Evolutionary conservation across 2,329 filamentous ascomycete species (phyloP).

Genomic region (Penicillium hordei): DNA sequence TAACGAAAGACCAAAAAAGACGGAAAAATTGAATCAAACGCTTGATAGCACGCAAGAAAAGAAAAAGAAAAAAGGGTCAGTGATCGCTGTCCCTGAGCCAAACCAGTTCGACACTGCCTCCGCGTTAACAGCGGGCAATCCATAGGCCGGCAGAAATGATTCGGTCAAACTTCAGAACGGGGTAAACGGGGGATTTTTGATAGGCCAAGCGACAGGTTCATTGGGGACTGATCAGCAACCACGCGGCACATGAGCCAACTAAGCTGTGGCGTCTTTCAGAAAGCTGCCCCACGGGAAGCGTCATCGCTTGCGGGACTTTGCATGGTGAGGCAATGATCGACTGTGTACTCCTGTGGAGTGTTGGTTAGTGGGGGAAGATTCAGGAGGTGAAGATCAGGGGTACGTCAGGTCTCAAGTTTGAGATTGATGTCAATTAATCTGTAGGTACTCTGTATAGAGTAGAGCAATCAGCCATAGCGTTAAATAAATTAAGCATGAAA

Average conservation of each 20-base stretch:
- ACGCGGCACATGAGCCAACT: conserved; percentile 26
- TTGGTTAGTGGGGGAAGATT: conserved; percentile 8
- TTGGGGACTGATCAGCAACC: conserved; percentile 23
- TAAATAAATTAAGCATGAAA: conserved; percentile 7
- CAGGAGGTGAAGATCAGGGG: conserved; percentile 14
- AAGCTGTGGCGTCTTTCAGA: conserved; percentile 15
- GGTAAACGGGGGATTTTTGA: conserved; percentile 13
- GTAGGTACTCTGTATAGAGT: neutral
- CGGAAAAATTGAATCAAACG: neutral
- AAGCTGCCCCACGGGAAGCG: conserved; percentile 25
- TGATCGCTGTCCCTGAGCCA: conserved; percentile 13
- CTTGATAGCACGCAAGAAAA: conserved; percentile 12
- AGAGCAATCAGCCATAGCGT: neutral
- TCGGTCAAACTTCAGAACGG: conserved; percentile 10
- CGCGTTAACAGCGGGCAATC: conserved; percentile 16
- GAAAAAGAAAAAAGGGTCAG: conserved; percentile 13
- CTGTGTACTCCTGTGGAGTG: conserved; percentile 2
- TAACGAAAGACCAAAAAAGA: neutral
- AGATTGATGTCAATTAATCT: neutral
- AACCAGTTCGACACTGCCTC: conserved; percentile 12
- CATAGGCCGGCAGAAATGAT: conserved; percentile 16
- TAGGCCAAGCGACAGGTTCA: conserved; percentile 16
- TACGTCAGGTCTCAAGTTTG: neutral
- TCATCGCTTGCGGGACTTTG: conserved; percentile 23
- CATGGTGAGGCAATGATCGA: conserved; percentile 21